Base-by-base conservation (phyloP, 371 early-diverging fungal species). In the Circinella minor region DNA sequence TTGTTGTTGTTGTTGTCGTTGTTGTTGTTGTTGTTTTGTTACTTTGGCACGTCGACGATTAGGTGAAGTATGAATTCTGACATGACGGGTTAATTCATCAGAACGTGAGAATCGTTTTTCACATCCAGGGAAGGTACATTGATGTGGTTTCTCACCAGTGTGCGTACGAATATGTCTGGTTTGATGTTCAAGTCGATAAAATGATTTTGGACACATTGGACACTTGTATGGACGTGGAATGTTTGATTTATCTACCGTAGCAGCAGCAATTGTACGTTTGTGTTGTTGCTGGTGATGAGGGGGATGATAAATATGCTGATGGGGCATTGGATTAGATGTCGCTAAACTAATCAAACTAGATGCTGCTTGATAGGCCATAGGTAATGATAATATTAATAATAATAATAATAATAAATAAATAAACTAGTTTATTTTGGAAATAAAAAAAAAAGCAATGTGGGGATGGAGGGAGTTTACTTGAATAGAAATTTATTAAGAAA, bases 131-230 rank as follows among this genome's bases (percentile, higher is more conserved):
- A 87, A 87, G 37, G 86, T 85, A 73, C 94, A 95, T 67, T 81
- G 85, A 70, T 89, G 93, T 11, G 95, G 95, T 71, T 90, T 91
- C 74, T 94, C 95, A 18, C 94, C 94, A 7, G 94, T 94, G 71
- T 94, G 95, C 49, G 92, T 93, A 67, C 93, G 85, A 68, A 92
- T 89, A 72, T 94, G 94, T 60, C 95, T 86, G 36, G 89, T 89
- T 70, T 88, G 91, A 69, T 90, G 91, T 73, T 90, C 91, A 34
- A 90, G 77, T 39, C 91, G 82, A 69, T 86, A 87, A 72, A 90
- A 90, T 36, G 86, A 87, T 72, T 88, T 89, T 65, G 80, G 79
- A 69, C 91, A 90, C 66, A 88, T 82, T n/a, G 72, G 84, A 74
- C 91, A 90, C 69, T 87, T 82, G 69, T 88, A 90, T 34, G 91